Conservation (phyloP, 2,329 filamentous ascomycete genomes). For the Aspergillus fijiensis region DNA sequence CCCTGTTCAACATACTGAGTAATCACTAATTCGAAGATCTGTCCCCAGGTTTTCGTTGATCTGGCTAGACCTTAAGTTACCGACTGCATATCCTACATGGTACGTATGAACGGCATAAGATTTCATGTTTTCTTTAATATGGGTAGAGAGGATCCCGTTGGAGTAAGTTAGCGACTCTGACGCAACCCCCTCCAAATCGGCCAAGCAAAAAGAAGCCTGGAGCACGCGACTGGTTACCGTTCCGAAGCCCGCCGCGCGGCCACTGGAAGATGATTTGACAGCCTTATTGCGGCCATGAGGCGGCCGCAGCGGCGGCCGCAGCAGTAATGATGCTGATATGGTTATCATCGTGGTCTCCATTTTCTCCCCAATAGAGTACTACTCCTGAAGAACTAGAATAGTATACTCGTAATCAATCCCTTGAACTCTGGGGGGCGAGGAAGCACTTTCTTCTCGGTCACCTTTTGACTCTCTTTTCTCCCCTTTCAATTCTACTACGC, state of each 20-base stretch:
- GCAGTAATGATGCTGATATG: background rate
- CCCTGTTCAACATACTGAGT: too few species aligned
- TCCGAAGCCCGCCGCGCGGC: constrained; percentile 16
- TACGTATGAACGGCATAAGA: too few species aligned
- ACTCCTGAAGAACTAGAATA: background rate
- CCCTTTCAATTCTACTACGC: background rate
- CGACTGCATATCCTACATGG: too few species aligned
- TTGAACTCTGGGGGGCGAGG: too few species aligned
- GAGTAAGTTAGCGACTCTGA: background rate
- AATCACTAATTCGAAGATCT: too few species aligned
- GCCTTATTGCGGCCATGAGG: constrained; percentile 13
- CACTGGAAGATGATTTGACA: constrained; percentile 5
- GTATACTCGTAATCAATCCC: too few species aligned
- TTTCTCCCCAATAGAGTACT: background rate
- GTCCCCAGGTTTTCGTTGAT: too few species aligned
- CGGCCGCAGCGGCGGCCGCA: background rate
- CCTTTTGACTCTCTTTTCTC: background rate
- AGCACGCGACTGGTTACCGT: constrained; percentile 17
- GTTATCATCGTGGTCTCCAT: background rate
- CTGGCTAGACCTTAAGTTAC: too few species aligned
- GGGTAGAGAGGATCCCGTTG: too few species aligned
- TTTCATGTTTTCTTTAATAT: too few species aligned
- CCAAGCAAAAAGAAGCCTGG: background rate
- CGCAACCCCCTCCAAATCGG: background rate
- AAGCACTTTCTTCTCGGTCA: background rate